Conservation (phyloP, 2,329 filamentous ascomycete species). For the Nothophoma quercina region DNA sequence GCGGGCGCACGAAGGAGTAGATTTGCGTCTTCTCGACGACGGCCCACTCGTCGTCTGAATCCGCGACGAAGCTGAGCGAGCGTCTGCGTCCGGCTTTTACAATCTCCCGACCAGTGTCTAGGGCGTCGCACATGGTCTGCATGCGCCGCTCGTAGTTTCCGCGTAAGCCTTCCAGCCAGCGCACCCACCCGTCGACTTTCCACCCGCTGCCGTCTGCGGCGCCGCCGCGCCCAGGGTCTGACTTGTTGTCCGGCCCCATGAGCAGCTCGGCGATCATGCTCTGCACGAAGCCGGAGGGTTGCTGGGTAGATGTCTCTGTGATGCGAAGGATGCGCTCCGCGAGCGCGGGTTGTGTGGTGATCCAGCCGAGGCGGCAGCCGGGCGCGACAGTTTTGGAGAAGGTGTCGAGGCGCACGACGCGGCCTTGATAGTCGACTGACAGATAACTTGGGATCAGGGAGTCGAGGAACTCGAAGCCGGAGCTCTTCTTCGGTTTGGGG, state of each 20-base stretch:
- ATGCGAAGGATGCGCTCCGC: conserved; percentile 78
- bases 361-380: conserved; percentile 88
- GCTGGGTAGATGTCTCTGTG: conserved; percentile 79
- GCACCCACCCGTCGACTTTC: conserved; percentile 85
- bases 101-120: conserved; percentile 72
- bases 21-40: conserved; percentile 77
- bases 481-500: conserved; percentile 57
- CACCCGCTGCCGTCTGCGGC: conserved; percentile 68
- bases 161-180: conserved; percentile 86
- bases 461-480: conserved; percentile 80
- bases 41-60: conserved; percentile 69
- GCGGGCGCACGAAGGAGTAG: conserved; percentile 79
- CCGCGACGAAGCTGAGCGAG: conserved; percentile 42
- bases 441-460: conserved; percentile 84
- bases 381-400: conserved; percentile 94
- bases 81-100: conserved; percentile 66
- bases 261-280: conserved; percentile 79
- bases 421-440: conserved; percentile 81
- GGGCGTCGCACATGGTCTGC: conserved; percentile 75
- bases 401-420: conserved; percentile 88
- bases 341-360: conserved; percentile 81
- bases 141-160: conserved; percentile 87
- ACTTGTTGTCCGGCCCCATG: conserved; percentile 72
- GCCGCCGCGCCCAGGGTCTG: conserved; percentile 55
- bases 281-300: conserved; percentile 90